A percentile compares a stretch with the other conserved stretches of the same genome.
Conservation (phyloP, 2,329 filamentous ascomycete species). For the Zymoseptoria brevis region DNA sequence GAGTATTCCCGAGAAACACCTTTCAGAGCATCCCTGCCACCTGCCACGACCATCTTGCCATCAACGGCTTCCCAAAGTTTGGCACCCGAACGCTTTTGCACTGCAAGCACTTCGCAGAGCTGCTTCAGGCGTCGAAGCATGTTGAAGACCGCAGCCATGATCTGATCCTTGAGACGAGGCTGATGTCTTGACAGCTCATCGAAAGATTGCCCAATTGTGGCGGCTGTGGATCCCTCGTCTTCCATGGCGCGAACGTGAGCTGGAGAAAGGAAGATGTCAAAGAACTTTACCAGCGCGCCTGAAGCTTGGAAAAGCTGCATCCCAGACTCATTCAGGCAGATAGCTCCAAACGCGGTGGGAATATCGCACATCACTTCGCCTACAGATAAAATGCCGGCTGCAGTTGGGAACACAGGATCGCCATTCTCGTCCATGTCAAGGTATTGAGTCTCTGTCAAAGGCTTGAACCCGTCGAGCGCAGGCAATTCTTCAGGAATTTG, state of each 20-base stretch:
- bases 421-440: slow-evolving; percentile 15
- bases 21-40: slow-evolving; percentile 24
- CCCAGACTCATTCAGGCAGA: slow-evolving; percentile 81
- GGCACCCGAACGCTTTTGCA: slow-evolving; percentile 62
- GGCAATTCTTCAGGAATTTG: slow-evolving; percentile 20
- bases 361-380: slow-evolving; percentile 81
- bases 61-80: slow-evolving; percentile 55
- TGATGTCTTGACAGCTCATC: slow-evolving; percentile 95
- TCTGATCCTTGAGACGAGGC: slow-evolving; percentile 68
- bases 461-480: slow-evolving; percentile 16
- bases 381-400: slow-evolving; percentile 68
- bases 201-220: slow-evolving; percentile 71
- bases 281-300: slow-evolving; percentile 72
- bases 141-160: slow-evolving; percentile 76
- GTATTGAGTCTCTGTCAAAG: slow-evolving; percentile 3
- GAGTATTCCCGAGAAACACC: slow-evolving; percentile 4
- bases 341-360: slow-evolving; percentile 81
- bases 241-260: slow-evolving; percentile 80
- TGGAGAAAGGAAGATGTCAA: slow-evolving; percentile 94
- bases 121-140: slow-evolving; percentile 79
- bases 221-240: slow-evolving; percentile 57
- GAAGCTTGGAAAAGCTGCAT: slow-evolving; percentile 82
- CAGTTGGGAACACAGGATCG: slow-evolving; percentile 19
- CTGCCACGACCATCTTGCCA: slow-evolving; percentile 39
- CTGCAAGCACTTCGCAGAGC: slow-evolving; percentile 63